These are phyloP conservation scores for Fusarium sp. DNA, from an alignment of 2,329 filamentous ascomycete genomes.

Conservation along the genomic window DNA sequence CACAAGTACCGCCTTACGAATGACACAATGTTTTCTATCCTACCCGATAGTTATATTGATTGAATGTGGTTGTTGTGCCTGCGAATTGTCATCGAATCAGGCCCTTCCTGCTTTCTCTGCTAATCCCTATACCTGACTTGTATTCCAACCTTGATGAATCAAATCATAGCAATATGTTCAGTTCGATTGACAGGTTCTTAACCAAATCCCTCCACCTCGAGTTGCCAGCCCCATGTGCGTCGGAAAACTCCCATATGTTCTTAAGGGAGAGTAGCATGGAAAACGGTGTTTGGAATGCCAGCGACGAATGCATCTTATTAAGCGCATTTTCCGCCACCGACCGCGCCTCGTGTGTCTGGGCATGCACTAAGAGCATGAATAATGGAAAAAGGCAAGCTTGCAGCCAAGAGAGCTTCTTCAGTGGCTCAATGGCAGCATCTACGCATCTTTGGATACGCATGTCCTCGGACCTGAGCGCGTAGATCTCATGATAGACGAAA, in stretches of 20 bases:
- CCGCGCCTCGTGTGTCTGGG: background rate
- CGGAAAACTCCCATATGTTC: background rate
- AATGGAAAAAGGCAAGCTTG: background rate
- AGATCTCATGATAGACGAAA: conserved; percentile 9
- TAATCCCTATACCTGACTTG: background rate
- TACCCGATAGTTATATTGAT: background rate
- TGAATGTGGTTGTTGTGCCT: background rate
- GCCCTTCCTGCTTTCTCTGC: background rate
- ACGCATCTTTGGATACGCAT: background rate
- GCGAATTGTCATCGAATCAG: background rate
- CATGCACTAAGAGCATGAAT: conserved; percentile 7
- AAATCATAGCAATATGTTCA: background rate
- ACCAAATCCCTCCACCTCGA: background rate
- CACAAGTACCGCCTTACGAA: background rate
- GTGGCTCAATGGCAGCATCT: background rate
- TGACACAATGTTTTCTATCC: background rate
- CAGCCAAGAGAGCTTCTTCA: background rate
- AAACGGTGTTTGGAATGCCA: background rate
- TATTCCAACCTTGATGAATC: background rate
- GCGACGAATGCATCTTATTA: background rate
- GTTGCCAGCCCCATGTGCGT: background rate
- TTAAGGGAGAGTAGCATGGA: background rate
- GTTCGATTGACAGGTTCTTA: background rate
- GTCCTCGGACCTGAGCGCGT: background rate
- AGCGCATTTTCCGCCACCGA: background rate